Conservation (phyloP, 805 yeast genomes). For the Sugiyamaella qingdaonensis region DNA sequence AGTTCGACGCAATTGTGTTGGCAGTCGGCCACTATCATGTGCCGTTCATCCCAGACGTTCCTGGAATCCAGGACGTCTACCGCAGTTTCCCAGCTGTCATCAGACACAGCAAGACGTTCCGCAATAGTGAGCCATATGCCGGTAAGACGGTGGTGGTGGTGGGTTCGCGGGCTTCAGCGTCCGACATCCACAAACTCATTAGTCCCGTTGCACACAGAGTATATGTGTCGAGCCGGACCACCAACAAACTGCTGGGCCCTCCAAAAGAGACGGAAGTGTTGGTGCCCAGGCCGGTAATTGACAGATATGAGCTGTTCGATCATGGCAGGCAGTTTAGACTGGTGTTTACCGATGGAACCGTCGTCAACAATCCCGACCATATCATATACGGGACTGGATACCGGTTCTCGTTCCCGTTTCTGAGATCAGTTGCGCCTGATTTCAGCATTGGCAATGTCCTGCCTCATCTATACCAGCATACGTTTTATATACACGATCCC, state of each 20-base stretch:
- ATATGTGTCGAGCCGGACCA: not conserved
- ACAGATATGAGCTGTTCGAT: constrained; percentile 5
- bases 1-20: constrained; percentile 57
- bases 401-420: constrained; percentile 11
- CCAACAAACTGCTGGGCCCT: not conserved
- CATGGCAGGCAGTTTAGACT: not conserved
- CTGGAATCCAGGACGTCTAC: constrained; percentile 50
- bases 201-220: constrained; percentile 4
- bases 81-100: constrained; percentile 43
- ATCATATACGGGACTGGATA: constrained; percentile 14
- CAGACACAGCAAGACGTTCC: constrained; percentile 55
- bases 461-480: constrained; percentile 13
- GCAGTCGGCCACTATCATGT: constrained; percentile 62
- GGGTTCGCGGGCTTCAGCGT: constrained; percentile 74
- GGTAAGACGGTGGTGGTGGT: constrained; percentile 53
- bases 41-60: constrained; percentile 54
- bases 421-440: not conserved
- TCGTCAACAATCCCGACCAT: constrained; percentile 7
- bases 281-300: constrained; percentile 3
- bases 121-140: constrained; percentile 43
- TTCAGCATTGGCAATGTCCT: constrained; percentile 6
- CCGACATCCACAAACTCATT: constrained; percentile 43
- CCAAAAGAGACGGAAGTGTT: not conserved
- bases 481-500: constrained; percentile 7
- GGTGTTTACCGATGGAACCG: constrained; percentile 3